A percentile compares a stretch with the other conserved stretches of the same genome.
Evolutionary conservation across 139 green algal genomes (phyloP).

Genomic region (Chlamydomonas schloesseri): DNA sequence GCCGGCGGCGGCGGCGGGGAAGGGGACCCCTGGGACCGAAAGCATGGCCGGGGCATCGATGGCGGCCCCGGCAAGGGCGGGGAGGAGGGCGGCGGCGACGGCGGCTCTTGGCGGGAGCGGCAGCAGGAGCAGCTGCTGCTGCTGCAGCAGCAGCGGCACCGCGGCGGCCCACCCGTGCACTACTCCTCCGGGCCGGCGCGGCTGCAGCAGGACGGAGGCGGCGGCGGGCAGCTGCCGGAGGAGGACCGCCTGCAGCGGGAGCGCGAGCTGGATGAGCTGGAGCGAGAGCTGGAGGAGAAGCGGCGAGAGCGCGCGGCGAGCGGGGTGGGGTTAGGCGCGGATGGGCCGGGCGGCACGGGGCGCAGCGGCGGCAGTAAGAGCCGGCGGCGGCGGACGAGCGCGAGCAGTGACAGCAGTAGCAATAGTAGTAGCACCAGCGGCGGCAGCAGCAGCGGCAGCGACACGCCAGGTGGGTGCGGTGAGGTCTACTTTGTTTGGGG

Average conservation of each 20-base stretch:
- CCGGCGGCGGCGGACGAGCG: background rate
- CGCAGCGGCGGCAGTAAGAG: background rate
- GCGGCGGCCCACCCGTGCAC: too few relatives aligned
- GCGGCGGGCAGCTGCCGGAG: too few relatives aligned
- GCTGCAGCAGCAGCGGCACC: too few relatives aligned
- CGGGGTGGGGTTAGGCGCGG: background rate
- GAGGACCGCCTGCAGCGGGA: background rate
- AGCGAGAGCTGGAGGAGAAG: constrained; percentile 1
- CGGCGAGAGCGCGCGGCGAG: background rate
- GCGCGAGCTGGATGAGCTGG: constrained; percentile 15
- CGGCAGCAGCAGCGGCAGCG: background rate
- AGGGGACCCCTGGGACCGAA: too few relatives aligned
- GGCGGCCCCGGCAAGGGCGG: too few relatives aligned
- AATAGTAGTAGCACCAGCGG: background rate
- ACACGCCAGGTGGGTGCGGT: background rate
- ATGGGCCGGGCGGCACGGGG: background rate
- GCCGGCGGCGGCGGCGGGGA: too few relatives aligned
- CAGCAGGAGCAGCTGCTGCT: too few relatives aligned
- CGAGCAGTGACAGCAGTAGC: background rate
- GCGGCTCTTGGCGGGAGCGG: too few relatives aligned
- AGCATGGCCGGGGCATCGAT: too few relatives aligned
- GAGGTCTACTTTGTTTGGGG: background rate
- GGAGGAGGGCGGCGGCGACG: too few relatives aligned
- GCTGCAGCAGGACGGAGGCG: too few relatives aligned
- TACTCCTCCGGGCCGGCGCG: too few relatives aligned